These are phyloP conservation scores for Aspergillus fumigatiaffinis DNA, from an alignment of 2,329 filamentous ascomycete species.

Conservation along the genomic window DNA sequence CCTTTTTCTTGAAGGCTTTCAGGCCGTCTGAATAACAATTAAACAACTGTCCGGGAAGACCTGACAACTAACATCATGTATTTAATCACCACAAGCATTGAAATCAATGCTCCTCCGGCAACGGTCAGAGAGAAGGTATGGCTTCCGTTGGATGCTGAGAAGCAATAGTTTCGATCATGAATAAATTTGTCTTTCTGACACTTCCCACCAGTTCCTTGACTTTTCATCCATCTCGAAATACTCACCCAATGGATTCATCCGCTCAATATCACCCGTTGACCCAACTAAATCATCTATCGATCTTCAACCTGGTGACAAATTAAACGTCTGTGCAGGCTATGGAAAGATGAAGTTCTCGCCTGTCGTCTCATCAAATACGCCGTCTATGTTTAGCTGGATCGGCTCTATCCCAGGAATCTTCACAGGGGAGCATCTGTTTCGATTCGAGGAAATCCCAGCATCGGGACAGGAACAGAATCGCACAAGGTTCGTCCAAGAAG, in stretches of 20 bases:
- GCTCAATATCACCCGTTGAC: not conserved
- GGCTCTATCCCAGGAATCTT: constrained; percentile 2
- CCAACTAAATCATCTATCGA: not conserved
- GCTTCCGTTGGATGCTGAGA: not conserved
- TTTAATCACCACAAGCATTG: constrained; percentile 2
- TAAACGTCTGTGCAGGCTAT: constrained; percentile 1
- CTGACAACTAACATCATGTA: not conserved
- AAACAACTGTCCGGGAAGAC: not conserved
- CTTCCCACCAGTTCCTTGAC: constrained; percentile 4
- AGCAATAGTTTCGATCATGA: not conserved
- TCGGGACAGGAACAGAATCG: not conserved
- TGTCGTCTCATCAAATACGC: not conserved
- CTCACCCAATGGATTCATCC: constrained; percentile 5
- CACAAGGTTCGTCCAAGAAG: constrained; percentile 7
- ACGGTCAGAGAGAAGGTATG: constrained; percentile 7
- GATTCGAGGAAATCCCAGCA: not conserved
- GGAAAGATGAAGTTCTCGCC: constrained; percentile 8
- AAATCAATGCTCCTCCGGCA: constrained; percentile 5
- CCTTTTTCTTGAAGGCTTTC: too few relatives aligned
- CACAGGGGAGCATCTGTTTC: constrained; percentile 5
- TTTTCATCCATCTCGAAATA: constrained; percentile 6
- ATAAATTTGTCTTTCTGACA: not conserved
- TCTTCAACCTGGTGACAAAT: constrained; percentile 5
- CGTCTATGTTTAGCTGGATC: not conserved
- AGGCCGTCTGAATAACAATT: too few relatives aligned